Percentiles rank a stretch among this genome's conserved stretches.
These are phyloP conservation scores for Lanmaoa rubissima DNA, from an alignment of 768 basidiomycete species.

Conservation along the genomic window DNA sequence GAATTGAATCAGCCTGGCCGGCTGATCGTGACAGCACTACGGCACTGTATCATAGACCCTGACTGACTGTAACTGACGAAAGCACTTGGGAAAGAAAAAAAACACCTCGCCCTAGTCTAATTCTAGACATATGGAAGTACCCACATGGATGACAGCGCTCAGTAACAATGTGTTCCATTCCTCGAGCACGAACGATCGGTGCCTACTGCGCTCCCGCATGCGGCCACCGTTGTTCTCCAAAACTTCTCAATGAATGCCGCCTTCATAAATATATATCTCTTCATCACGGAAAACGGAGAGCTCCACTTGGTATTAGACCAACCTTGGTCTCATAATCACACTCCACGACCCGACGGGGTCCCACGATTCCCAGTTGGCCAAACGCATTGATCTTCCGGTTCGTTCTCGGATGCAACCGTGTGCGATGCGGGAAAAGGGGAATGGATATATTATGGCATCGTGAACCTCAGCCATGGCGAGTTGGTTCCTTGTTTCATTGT, in stretches of 20 bases:
- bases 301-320: not conserved
- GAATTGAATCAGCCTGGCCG: no score
- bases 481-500: not conserved
- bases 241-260: not conserved
- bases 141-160: not conserved
- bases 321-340: not conserved
- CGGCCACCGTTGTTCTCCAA: not conserved
- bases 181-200: not conserved
- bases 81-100: not conserved
- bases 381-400: not conserved
- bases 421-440: not conserved
- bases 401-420: not conserved
- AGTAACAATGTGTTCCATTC: not conserved
- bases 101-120: not conserved
- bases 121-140: not conserved
- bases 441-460: not conserved
- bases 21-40: no score
- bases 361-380: not conserved
- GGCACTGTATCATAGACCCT: no score
- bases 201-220: not conserved
- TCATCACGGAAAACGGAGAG: not conserved
- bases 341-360: not conserved
- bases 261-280: not conserved
- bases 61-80: not conserved
- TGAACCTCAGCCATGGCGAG: not conserved